Conservation (phyloP, 768 basidiomycete genomes). For the Rhizopogon rudus region DNA sequence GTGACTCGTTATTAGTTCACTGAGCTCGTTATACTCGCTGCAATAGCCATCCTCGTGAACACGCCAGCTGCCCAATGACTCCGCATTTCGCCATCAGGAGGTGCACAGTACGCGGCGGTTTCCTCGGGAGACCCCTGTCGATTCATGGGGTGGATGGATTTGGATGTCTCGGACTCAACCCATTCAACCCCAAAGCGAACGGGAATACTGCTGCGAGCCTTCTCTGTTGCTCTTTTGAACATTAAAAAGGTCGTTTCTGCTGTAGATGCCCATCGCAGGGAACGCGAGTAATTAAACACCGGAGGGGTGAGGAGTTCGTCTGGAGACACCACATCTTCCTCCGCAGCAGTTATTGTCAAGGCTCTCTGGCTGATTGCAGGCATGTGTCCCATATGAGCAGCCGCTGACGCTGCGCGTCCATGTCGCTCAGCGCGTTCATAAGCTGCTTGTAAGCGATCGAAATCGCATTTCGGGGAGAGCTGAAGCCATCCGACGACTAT, state of each 20-base stretch:
- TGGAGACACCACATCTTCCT: not conserved
- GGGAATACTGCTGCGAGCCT: constrained; percentile 3
- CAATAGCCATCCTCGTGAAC: constrained; percentile 12
- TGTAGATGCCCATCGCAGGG: not conserved
- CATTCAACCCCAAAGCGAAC: constrained; percentile 5
- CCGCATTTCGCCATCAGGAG: not conserved
- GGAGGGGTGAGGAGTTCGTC: not conserved
- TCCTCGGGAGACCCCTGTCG: not conserved
- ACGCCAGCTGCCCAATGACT: constrained; percentile 12
- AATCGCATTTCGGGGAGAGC: constrained; percentile 29
- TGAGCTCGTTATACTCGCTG: too few relatives aligned
- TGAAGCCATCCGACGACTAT: constrained; percentile 30
- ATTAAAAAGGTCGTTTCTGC: not conserved
- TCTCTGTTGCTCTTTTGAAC: constrained; percentile 3
- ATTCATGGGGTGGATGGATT: too few relatives aligned
- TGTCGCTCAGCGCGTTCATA: constrained; percentile 24
- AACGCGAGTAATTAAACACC: not conserved
- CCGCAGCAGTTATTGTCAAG: not conserved
- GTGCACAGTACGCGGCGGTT: not conserved
- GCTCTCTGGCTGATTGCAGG: not conserved
- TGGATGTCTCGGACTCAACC: not conserved
- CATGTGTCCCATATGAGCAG: not conserved
- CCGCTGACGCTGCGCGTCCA: constrained; percentile 4
- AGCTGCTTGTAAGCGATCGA: constrained; percentile 18
- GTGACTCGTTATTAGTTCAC: too few relatives aligned